Percentiles rank a stretch among this genome's conserved stretches.
Evolutionary conservation across 305 asterid species (phyloP).

Genomic region (Rubia occidens): DNA sequence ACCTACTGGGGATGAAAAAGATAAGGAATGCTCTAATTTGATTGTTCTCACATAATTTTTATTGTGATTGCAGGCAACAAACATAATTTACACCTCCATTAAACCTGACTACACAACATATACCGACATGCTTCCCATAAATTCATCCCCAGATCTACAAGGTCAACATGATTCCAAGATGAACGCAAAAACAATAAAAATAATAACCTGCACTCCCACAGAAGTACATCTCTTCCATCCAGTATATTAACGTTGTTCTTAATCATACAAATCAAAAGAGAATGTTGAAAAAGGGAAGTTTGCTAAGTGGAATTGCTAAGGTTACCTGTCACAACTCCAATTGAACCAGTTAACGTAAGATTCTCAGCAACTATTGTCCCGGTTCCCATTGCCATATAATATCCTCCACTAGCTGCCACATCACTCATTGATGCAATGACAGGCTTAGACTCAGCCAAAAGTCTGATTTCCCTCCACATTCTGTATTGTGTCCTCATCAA

Average conservation of each 20-base stretch:
- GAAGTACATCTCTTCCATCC: not conserved
- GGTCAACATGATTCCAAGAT: not conserved
- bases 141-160: not conserved
- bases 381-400: slow-evolving; percentile 91
- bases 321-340: slow-evolving; percentile 88
- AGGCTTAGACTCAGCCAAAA: slow-evolving; percentile 73
- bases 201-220: not conserved
- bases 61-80: not conserved
- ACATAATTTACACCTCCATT: not conserved
- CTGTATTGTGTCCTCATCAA: slow-evolving; percentile 34
- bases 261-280: not conserved
- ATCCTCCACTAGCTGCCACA: slow-evolving; percentile 99
- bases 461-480: slow-evolving; percentile 96
- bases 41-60: not conserved
- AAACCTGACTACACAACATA: not conserved
- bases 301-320: not conserved
- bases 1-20: not conserved
- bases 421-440: slow-evolving; percentile 91
- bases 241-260: not conserved
- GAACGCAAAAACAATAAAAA: not conserved
- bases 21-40: not conserved
- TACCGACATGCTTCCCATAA: not conserved
- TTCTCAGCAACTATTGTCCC: slow-evolving; percentile 72
- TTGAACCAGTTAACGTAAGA: slow-evolving; percentile 83
- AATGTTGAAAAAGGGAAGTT: not conserved